A percentile compares a stretch with the other conserved stretches of the same genome.
Conservation (phyloP, 164 flowering plant species). For the Cinnamomum chago region DNA sequence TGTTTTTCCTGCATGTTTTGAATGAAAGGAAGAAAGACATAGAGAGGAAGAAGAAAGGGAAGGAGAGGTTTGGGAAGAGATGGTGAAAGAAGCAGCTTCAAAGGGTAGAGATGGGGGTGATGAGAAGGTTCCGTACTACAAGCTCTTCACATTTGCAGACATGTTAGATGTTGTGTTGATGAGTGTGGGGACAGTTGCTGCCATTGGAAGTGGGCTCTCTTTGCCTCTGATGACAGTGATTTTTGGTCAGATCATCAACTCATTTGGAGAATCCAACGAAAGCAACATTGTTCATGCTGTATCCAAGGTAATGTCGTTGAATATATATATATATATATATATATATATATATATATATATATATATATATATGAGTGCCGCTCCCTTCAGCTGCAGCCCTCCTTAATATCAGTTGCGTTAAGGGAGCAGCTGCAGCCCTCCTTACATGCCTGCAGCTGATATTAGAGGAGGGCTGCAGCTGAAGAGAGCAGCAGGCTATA, state of each 20-base stretch:
- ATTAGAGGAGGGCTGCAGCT: no score
- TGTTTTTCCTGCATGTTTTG: background rate
- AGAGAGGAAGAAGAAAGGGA: background rate
- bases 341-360: no score
- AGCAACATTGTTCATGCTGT: constrained; percentile 26
- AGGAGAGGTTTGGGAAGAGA: background rate
- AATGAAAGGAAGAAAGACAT: background rate
- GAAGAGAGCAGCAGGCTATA: no score
- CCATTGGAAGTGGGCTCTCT: constrained; percentile 38
- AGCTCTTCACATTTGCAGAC: constrained; percentile 25
- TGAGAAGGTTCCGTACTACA: constrained; percentile 17
- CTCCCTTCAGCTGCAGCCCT: no score
- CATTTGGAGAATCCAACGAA: constrained; percentile 25
- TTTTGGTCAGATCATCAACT: constrained; percentile 32
- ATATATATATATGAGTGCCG: no score
- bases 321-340: no score
- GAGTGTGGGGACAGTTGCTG: constrained; percentile 34
- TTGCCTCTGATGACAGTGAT: constrained; percentile 46
- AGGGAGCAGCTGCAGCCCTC: no score
- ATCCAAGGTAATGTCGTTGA: constrained; percentile 36
- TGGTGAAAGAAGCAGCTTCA: background rate
- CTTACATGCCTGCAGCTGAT: no score
- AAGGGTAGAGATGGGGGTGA: background rate
- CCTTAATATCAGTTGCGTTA: no score
- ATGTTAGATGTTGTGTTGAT: constrained; percentile 14